Conservation (phyloP, 2,329 filamentous ascomycete genomes). For the Aspergillus fumigatus region DNA sequence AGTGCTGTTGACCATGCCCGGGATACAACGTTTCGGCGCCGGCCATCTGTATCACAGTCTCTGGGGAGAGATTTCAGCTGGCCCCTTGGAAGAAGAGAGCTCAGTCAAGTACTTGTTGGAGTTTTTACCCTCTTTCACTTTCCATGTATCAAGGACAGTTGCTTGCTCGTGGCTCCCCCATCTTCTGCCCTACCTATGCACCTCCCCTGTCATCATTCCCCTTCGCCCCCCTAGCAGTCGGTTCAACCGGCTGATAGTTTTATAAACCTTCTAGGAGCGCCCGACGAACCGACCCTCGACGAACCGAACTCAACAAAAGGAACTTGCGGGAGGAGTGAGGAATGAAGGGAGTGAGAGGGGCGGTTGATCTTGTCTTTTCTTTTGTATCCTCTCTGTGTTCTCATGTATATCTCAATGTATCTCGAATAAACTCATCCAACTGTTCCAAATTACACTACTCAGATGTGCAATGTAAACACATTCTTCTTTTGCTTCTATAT, state of each 20-base stretch:
- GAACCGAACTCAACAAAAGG: background rate
- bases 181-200: background rate
- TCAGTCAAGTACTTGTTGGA: background rate
- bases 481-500: background rate
- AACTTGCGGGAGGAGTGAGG: background rate
- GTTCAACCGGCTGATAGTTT: background rate
- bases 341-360: background rate
- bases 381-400: background rate
- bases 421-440: background rate
- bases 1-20: background rate
- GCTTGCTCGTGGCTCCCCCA: background rate
- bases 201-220: background rate
- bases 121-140: background rate
- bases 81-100: background rate
- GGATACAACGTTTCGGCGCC: background rate
- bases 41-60: background rate
- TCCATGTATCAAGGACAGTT: background rate
- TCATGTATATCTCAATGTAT: background rate
- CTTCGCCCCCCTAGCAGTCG: background rate
- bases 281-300: background rate
- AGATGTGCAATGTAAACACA: background rate
- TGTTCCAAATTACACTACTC: background rate
- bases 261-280: background rate
- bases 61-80: background rate
- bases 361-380: background rate